A percentile compares a stretch with the other conserved stretches of the same genome.
Conservation (phyloP, 768 basidiomycete genomes). For the Chlorophyllum brunneum region DNA sequence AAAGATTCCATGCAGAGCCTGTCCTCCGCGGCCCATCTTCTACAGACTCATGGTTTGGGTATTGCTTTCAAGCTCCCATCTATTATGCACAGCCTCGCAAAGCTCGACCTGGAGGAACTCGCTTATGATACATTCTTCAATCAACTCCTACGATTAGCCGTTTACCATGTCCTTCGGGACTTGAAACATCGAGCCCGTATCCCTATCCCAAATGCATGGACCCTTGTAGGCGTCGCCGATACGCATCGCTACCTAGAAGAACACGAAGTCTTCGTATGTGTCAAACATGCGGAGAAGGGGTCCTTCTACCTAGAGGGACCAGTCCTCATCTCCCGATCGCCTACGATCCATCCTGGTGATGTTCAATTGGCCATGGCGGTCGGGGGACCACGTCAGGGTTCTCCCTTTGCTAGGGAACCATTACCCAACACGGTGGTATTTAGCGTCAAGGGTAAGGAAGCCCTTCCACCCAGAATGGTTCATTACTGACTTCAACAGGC, state of each 20-base stretch:
- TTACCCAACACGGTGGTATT: conserved; percentile 62
- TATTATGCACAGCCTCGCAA: conserved; percentile 42
- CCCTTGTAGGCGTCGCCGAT: conserved; percentile 70
- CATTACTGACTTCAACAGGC: conserved; percentile 30
- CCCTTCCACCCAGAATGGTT: too few species aligned
- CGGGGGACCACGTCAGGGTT: conserved; percentile 46
- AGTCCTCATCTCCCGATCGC: conserved; percentile 56
- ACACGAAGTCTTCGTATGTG: conserved; percentile 58
- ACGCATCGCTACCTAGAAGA: conserved; percentile 46
- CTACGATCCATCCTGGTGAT: conserved; percentile 66
- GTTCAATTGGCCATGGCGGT: conserved; percentile 55
- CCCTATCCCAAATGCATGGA: conserved; percentile 57
- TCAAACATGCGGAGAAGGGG: conserved; percentile 35
- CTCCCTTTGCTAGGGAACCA: conserved; percentile 46
- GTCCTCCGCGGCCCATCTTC: conserved; percentile 37
- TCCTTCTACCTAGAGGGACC: conserved; percentile 47
- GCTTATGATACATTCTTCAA: conserved; percentile 41
- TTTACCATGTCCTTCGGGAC: conserved; percentile 57
- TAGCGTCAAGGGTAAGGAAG: conserved; percentile 49
- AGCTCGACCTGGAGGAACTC: conserved; percentile 36
- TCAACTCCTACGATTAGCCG: conserved; percentile 46
- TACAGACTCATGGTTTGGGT: conserved; percentile 56
- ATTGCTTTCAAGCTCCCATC: conserved; percentile 51
- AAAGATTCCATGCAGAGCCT: conserved; percentile 38
- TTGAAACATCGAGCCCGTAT: conserved; percentile 67